phyloP scores from a whole-genome alignment of 495 filamentous ascomycete genomes.

The Viridothelium virens region DNA sequence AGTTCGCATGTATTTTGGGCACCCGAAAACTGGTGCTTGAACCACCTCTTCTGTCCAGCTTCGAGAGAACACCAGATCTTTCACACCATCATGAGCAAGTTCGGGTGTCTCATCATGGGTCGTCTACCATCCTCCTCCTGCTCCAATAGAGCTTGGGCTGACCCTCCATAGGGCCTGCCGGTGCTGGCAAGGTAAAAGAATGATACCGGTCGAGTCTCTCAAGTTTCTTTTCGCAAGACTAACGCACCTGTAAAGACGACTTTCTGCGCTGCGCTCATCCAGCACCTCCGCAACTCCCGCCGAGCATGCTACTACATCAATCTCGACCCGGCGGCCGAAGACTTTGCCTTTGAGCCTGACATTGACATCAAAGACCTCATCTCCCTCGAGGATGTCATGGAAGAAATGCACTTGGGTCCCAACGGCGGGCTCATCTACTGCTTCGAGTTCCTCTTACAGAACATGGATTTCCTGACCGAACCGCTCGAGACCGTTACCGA shows the following conservation, averaged over 20 bases:
- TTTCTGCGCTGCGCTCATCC: slow-evolving; percentile 87
- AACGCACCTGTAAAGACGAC: slow-evolving; percentile 55
- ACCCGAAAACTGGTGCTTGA: neutral
- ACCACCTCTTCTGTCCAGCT: neutral
- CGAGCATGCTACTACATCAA: slow-evolving; percentile 96
- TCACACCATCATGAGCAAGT: slow-evolving; percentile 69
- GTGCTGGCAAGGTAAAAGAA: slow-evolving; percentile 11
- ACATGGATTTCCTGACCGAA: slow-evolving; percentile 89
- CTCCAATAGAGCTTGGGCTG: slow-evolving; percentile 8
- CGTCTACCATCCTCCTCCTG: slow-evolving; percentile 44
- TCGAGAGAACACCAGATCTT: neutral
- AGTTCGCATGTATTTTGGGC: neutral
- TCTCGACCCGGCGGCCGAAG: slow-evolving; percentile 91
- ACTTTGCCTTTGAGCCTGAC: slow-evolving; percentile 84
- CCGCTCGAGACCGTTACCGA: slow-evolving; percentile 79
- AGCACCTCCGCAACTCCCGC: slow-evolving; percentile 78
- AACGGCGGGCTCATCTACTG: slow-evolving; percentile 97
- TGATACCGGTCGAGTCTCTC: neutral
- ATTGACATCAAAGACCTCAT: slow-evolving; percentile 97
- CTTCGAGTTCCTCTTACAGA: slow-evolving; percentile 93
- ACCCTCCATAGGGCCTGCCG: slow-evolving; percentile 22
- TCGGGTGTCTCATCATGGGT: slow-evolving; percentile 83
- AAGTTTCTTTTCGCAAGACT: slow-evolving; percentile 4
- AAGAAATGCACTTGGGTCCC: slow-evolving; percentile 85
- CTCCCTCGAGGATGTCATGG: slow-evolving; percentile 96